phyloP scores from a whole-genome alignment of 129 eudicot genomes.

The Arctium minus region DNA sequence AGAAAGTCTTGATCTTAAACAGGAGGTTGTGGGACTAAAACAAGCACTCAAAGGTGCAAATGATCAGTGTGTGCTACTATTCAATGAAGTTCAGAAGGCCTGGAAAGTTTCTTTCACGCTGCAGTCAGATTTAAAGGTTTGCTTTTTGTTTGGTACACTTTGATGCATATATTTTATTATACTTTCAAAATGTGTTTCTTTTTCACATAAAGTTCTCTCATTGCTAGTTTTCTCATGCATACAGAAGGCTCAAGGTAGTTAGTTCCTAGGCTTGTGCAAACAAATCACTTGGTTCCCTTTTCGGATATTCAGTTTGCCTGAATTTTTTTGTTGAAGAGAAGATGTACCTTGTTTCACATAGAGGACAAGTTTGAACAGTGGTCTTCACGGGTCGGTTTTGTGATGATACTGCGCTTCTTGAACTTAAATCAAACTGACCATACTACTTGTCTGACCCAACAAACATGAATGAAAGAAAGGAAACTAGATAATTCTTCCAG shows the following conservation, averaged over 20 bases:
- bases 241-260: background rate
- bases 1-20: slow-evolving; percentile 65
- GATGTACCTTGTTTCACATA: background rate
- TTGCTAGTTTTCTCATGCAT: background rate
- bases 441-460: background rate
- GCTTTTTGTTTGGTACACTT: slow-evolving; percentile 1
- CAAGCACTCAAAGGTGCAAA: slow-evolving; percentile 79
- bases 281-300: background rate
- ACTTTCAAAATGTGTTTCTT: slow-evolving; percentile 1
- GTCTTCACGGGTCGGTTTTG: background rate
- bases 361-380: background rate
- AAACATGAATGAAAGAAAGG: background rate
- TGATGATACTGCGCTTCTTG: background rate
- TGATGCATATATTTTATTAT: slow-evolving; percentile 1
- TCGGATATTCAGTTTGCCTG: background rate
- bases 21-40: slow-evolving; percentile 56
- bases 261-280: background rate
- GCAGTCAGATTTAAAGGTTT: slow-evolving; percentile 94
- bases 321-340: background rate
- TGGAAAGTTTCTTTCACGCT: slow-evolving; percentile 96
- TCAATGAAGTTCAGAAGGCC: slow-evolving; percentile 98
- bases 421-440: background rate
- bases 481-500: background rate
- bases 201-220: background rate
- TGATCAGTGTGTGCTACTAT: slow-evolving; percentile 84